Conservation (phyloP, 2,329 filamentous ascomycete species). For the Pyricularia grisea region DNA sequence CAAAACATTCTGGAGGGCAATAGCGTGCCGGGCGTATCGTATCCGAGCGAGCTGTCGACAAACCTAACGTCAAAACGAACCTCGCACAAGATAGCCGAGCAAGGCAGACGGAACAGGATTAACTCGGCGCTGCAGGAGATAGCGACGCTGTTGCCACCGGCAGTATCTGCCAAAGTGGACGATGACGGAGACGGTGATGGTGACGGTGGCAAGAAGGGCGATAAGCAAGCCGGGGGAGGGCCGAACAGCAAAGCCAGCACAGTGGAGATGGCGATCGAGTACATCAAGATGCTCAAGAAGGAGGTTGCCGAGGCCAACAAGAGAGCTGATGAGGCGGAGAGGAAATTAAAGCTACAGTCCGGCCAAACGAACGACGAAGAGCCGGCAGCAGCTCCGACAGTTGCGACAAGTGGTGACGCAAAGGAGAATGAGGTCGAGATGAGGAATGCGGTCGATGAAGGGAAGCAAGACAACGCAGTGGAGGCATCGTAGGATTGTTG, state of each 20-base stretch:
- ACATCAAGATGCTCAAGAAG: constrained; percentile 76
- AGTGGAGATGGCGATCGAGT: constrained; percentile 93
- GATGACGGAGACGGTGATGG: constrained; percentile 32
- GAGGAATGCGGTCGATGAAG: background rate
- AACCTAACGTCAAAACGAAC: constrained; percentile 94
- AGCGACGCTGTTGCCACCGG: constrained; percentile 67
- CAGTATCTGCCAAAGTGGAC: constrained; percentile 13
- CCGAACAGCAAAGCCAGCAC: constrained; percentile 91
- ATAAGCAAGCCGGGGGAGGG: constrained; percentile 32
- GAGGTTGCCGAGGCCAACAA: constrained; percentile 58
- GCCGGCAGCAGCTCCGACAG: background rate
- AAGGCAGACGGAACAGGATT: constrained; percentile 89
- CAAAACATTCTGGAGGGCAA: constrained; percentile 95
- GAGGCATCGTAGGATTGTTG: background rate
- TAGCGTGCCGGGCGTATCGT: constrained; percentile 78
- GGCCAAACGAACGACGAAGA: constrained; percentile 1
- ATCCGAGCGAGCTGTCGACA: constrained; percentile 82
- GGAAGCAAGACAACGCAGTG: background rate
- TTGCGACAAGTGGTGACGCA: too few relatives aligned
- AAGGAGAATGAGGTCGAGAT: background rate
- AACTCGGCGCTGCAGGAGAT: constrained; percentile 91
- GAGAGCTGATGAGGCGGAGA: constrained; percentile 56
- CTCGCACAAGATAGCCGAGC: constrained; percentile 95
- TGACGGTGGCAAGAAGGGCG: constrained; percentile 33
- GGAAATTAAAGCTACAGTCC: constrained; percentile 33